Conservation (phyloP, 2,329 filamentous ascomycete species). For the Thielaviopsis musarum region DNA sequence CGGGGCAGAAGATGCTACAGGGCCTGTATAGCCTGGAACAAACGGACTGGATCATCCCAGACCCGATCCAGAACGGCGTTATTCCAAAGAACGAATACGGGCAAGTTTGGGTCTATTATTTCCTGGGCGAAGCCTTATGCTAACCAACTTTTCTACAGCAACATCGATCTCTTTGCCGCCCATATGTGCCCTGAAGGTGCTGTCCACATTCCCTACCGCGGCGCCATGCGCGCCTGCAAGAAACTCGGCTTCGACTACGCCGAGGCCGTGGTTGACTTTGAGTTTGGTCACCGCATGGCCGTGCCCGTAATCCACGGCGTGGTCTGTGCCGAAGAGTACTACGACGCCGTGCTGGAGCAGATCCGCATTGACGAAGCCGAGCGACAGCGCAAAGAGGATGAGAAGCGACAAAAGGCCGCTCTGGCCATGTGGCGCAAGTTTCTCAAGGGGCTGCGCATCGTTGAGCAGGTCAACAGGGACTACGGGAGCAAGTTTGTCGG, state of each 20-base stretch:
- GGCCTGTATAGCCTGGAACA: conserved; percentile 71
- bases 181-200: conserved; percentile 82
- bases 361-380: conserved; percentile 66
- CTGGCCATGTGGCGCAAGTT: conserved; percentile 74
- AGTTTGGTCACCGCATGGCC: conserved; percentile 88
- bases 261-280: conserved; percentile 89
- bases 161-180: conserved; percentile 88
- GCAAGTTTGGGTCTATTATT: conserved; percentile 16
- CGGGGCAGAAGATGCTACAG: conserved; percentile 70
- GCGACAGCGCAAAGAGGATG: conserved; percentile 59
- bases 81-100: conserved; percentile 93
- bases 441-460: conserved; percentile 67
- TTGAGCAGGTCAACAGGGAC: conserved; percentile 57
- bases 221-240: conserved; percentile 65
- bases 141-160: conserved; percentile 27
- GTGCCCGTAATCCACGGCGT: conserved; percentile 85
- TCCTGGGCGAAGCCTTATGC: not conserved
- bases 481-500: conserved; percentile 49
- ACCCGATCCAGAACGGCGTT: conserved; percentile 64
- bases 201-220: conserved; percentile 64
- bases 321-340: conserved; percentile 69
- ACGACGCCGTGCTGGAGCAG: conserved; percentile 57
- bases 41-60: conserved; percentile 89
- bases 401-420: conserved; percentile 60
- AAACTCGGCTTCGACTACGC: conserved; percentile 75